Conservation (phyloP, 1,284 basidiomycete genomes). For the Clitocybe nebularis region DNA sequence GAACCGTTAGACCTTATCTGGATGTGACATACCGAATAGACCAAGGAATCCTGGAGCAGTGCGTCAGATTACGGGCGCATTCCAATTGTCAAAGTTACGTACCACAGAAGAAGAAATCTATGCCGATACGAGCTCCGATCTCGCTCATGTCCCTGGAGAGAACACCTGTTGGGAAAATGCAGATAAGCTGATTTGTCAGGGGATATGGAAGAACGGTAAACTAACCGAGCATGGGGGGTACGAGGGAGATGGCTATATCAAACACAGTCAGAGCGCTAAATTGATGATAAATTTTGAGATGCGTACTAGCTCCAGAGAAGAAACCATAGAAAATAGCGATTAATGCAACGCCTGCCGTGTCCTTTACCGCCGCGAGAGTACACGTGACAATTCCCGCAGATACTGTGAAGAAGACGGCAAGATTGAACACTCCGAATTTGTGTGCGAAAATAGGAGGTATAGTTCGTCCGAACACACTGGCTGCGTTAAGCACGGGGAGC, state of each 20-base stretch:
- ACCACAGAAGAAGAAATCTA: constrained; percentile 21
- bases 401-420: constrained; percentile 8
- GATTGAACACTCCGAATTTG: constrained; percentile 13
- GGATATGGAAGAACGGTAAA: constrained; percentile 1
- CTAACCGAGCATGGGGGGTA: constrained; percentile 9
- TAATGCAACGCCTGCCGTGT: constrained; percentile 5
- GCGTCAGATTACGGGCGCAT: background rate
- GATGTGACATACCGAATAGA: constrained; percentile 12
- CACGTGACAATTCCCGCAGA: constrained; percentile 12
- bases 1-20: background rate
- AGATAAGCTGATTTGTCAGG: background rate
- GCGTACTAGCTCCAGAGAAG: constrained; percentile 15
- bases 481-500: constrained; percentile 17
- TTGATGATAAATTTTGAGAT: background rate
- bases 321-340: constrained; percentile 17
- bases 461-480: constrained; percentile 15
- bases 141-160: constrained; percentile 18
- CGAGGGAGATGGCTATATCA: constrained; percentile 11
- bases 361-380: constrained; percentile 11
- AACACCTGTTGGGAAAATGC: background rate
- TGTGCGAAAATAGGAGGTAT: constrained; percentile 9
- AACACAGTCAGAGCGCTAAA: background rate
- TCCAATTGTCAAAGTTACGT: background rate
- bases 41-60: constrained; percentile 9
- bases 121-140: constrained; percentile 22